phyloP scores from a whole-genome alignment of 768 basidiomycete species.

The Favolaschia claudopus region DNA sequence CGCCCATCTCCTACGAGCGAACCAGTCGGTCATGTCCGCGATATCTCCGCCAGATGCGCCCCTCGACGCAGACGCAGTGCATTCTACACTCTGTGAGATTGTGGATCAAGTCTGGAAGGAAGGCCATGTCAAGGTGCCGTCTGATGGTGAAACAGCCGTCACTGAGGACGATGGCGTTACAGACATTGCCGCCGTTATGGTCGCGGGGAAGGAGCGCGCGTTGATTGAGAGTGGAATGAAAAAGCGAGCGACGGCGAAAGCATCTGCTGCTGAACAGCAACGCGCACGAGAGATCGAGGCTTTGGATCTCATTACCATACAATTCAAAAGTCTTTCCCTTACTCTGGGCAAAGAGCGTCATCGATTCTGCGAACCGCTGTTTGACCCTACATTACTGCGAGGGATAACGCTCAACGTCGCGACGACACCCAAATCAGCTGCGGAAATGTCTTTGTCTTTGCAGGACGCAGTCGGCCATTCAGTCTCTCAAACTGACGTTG shows the following conservation, averaged over 20 bases:
- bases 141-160: constrained; percentile 71
- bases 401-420: constrained; percentile 35
- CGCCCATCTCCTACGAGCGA: constrained; percentile 73
- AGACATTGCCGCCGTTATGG: constrained; percentile 89
- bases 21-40: constrained; percentile 66
- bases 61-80: constrained; percentile 53
- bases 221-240: constrained; percentile 88
- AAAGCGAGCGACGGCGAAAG: constrained; percentile 75
- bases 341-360: constrained; percentile 89
- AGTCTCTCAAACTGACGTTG: constrained; percentile 66
- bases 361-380: constrained; percentile 90
- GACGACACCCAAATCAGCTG: constrained; percentile 31
- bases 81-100: constrained; percentile 66
- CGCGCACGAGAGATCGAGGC: constrained; percentile 85
- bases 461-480: constrained; percentile 74
- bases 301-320: constrained; percentile 78
- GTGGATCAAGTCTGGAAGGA: constrained; percentile 68
- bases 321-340: constrained; percentile 74
- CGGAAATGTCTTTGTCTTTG: constrained; percentile 51
- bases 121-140: constrained; percentile 75
- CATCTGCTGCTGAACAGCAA: constrained; percentile 80
- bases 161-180: constrained; percentile 86
- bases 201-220: constrained; percentile 90
- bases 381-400: constrained; percentile 70
- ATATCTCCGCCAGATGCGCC: constrained; percentile 62